Evolutionary conservation across 345 rosid genomes (phyloP).

Genomic region (Eutrema yunnanense): DNA sequence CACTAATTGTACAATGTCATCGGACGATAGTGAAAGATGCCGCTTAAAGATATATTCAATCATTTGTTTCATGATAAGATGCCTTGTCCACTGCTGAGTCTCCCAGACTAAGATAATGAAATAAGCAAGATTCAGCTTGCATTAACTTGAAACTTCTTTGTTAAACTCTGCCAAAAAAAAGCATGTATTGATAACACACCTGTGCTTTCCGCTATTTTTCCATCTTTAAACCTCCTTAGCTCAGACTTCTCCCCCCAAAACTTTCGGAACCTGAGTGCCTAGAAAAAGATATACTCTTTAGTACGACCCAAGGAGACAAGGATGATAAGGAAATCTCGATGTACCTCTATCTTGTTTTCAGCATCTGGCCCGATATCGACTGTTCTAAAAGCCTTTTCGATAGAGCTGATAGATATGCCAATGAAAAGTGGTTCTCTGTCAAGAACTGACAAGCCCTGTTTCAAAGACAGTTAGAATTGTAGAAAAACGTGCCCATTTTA

Average conservation of each 20-base stretch:
- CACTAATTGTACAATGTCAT: conserved; percentile 52
- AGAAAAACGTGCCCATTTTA: neutral
- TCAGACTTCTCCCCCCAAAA: conserved; percentile 96
- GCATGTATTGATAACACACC: conserved; percentile 38
- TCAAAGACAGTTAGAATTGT: conserved; percentile 1
- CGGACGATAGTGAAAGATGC: conserved; percentile 58
- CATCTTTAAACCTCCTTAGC: conserved; percentile 89
- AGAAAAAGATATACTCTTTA: conserved; percentile 9
- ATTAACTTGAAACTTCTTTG: conserved; percentile 11
- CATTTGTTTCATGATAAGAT: conserved; percentile 75
- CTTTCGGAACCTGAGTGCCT: conserved; percentile 67
- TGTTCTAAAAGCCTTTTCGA: conserved; percentile 62
- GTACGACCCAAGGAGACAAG: neutral
- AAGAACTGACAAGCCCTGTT: conserved; percentile 71
- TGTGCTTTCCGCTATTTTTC: conserved; percentile 90
- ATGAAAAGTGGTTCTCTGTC: conserved; percentile 58
- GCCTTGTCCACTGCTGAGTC: conserved; percentile 58
- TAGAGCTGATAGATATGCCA: conserved; percentile 69
- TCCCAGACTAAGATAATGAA: conserved; percentile 61
- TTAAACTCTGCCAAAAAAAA: conserved; percentile 1
- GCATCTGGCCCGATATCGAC: conserved; percentile 92
- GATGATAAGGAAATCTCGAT: neutral
- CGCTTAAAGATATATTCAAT: conserved; percentile 50
- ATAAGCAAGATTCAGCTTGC: conserved; percentile 15
- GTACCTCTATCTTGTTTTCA: conserved; percentile 85